These are phyloP conservation scores for Galeopsis tetrahit DNA, from an alignment of 257 asterid genomes.

Conservation along the genomic window DNA sequence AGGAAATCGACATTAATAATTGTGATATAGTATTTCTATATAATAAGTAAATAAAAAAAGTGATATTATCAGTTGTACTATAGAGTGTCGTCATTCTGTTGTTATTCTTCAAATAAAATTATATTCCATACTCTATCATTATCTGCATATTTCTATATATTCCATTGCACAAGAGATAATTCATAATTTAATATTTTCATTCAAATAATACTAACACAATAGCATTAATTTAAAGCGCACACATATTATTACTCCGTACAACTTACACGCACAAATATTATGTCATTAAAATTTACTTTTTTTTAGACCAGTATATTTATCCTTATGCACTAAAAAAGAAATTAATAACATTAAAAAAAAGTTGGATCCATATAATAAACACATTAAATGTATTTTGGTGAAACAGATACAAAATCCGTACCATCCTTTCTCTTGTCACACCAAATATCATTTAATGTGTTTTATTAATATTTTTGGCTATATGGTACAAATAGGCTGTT, in stretches of 20 bases:
- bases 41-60: no score
- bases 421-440: background rate
- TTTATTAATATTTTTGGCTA: background rate
- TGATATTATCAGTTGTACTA: background rate
- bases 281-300: background rate
- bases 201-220: background rate
- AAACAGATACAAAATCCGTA: background rate
- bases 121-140: background rate
- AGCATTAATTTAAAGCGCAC: background rate
- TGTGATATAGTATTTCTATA: background rate
- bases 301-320: no score
- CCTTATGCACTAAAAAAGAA: no score
- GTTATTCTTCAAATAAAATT: background rate
- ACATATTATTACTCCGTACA: conserved; percentile 1
- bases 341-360: no score
- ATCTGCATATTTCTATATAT: background rate
- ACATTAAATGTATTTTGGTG: no score
- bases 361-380: no score
- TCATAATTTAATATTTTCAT: background rate
- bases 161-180: background rate
- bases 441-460: conserved; percentile 13
- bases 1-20: background rate
- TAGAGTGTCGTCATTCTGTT: background rate
- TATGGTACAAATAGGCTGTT: background rate
- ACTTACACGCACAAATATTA: background rate